These are phyloP conservation scores for Clonostachys rhizophaga DNA, from an alignment of 2,329 filamentous ascomycete species.

Conservation along the genomic window DNA sequence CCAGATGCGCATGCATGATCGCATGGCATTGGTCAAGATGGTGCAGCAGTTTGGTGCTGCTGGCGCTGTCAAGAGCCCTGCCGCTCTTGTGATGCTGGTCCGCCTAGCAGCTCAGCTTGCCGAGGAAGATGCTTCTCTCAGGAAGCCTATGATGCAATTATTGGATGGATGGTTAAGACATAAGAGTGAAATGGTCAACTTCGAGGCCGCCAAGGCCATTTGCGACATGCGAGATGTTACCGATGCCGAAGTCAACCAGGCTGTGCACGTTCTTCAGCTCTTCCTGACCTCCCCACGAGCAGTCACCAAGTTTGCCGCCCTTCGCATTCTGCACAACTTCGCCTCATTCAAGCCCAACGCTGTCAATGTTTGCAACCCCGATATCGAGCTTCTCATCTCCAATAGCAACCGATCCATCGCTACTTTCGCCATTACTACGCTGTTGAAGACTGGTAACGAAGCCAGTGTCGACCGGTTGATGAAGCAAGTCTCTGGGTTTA, in stretches of 20 bases:
- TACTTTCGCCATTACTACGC: constrained; percentile 95
- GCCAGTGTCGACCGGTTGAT: constrained; percentile 94
- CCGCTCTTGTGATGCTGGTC: constrained; percentile 88
- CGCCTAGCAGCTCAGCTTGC: constrained; percentile 89
- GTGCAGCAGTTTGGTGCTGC: constrained; percentile 96
- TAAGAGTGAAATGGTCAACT: constrained; percentile 99
- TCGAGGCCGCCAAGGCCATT: constrained; percentile 97
- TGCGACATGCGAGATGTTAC: constrained; percentile 92
- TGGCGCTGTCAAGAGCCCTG: constrained; percentile 91
- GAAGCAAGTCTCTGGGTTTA: constrained; percentile 98
- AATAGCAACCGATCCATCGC: constrained; percentile 97
- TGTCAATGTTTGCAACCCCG: constrained; percentile 90
- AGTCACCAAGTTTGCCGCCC: constrained; percentile 95
- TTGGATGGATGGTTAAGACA: constrained; percentile 95
- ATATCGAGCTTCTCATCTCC: constrained; percentile 94
- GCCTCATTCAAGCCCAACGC: constrained; percentile 93
- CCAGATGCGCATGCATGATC: constrained; percentile 95
- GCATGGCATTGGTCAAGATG: constrained; percentile 99
- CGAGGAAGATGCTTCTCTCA: constrained; percentile 82
- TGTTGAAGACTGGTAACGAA: constrained; percentile 98
- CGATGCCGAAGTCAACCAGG: constrained; percentile 85
- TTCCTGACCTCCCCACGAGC: constrained; percentile 94
- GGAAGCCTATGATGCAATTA: constrained; percentile 95
- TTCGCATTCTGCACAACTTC: constrained; percentile 93
- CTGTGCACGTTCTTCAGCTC: constrained; percentile 90